A percentile compares a stretch with the other conserved stretches of the same genome.
phyloP scores from a whole-genome alignment of 2,329 filamentous ascomycete genomes.

The Cryphonectria naterciae region DNA sequence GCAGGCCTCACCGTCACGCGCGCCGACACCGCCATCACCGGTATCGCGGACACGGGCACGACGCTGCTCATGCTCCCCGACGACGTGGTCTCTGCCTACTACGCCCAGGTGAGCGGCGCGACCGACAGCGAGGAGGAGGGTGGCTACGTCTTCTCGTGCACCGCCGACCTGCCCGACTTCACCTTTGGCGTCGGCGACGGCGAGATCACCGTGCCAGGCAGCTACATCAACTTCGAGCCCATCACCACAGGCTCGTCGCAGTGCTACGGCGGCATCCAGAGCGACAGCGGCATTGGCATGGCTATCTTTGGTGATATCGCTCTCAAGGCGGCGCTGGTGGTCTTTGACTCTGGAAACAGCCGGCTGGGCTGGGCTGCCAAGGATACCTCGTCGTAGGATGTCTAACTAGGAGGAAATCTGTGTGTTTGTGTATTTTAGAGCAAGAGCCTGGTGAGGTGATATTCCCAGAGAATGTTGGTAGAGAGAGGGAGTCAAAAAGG shows the following conservation, averaged over 20 bases:
- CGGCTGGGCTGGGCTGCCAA: conserved; percentile 48
- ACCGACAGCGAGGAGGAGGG: conserved; percentile 40
- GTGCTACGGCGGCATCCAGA: conserved; percentile 45
- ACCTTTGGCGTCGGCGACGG: conserved; percentile 40
- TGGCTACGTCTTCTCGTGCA: conserved; percentile 45
- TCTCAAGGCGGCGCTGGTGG: conserved; percentile 40
- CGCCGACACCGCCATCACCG: conserved; percentile 40
- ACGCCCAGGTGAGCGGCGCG: conserved; percentile 42
- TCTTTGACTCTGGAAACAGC: conserved; percentile 42
- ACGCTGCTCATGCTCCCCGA: conserved; percentile 45
- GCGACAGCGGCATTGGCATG: conserved; percentile 32
- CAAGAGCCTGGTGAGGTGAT: not conserved
- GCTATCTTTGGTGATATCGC: conserved; percentile 38
- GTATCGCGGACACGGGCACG: conserved; percentile 48
- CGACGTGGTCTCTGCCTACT: conserved; percentile 45
- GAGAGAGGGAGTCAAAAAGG: not conserved
- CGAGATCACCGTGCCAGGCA: conserved; percentile 41
- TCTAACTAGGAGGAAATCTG: not conserved
- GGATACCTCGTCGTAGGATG: conserved; percentile 14
- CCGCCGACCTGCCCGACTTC: conserved; percentile 40
- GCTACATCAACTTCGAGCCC: conserved; percentile 42
- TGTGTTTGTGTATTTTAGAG: not conserved
- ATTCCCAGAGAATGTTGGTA: not conserved
- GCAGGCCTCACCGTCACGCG: conserved; percentile 9
- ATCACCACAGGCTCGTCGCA: conserved; percentile 27